These are phyloP conservation scores for Leccinum cinnamomeum DNA, from an alignment of 1,284 basidiomycete genomes.

Conservation along the genomic window DNA sequence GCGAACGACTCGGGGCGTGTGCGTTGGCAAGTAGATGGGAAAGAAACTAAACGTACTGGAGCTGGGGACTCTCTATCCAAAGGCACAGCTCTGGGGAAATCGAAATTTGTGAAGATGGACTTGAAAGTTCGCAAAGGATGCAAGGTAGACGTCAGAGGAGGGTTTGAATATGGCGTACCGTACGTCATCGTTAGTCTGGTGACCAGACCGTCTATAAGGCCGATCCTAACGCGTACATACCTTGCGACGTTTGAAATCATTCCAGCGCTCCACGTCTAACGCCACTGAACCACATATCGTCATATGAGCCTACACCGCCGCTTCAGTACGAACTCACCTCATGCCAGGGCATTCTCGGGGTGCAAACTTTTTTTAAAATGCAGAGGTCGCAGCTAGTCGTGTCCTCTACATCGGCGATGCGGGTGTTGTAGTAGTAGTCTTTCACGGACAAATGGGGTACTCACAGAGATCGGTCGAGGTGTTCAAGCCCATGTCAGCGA, in stretches of 20 bases:
- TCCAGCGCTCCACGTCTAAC: slow-evolving; percentile 84
- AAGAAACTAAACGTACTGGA: no score
- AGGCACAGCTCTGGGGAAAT: no score
- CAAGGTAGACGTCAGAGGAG: no score
- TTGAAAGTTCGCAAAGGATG: no score
- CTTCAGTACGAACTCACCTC: slow-evolving; percentile 51
- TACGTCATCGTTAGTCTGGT: no score
- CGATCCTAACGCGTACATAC: slow-evolving; percentile 31
- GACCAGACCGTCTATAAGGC: no score
- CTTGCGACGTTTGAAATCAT: slow-evolving; percentile 80
- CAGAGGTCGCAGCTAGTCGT: slow-evolving; percentile 80
- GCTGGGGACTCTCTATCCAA: no score
- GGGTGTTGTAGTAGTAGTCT: slow-evolving; percentile 91
- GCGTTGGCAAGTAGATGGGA: no score
- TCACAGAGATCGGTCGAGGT: slow-evolving; percentile 84
- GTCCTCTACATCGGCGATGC: slow-evolving; percentile 78
- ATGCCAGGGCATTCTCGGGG: slow-evolving; percentile 86
- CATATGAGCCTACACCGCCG: slow-evolving; percentile 65
- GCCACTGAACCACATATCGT: slow-evolving; percentile 82
- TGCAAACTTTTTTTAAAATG: slow-evolving; percentile 47
- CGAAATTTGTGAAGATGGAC: no score
- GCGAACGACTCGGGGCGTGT: no score
- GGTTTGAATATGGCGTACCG: no score
- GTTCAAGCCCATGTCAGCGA: slow-evolving; percentile 95
- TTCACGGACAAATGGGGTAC: slow-evolving; percentile 44